Conservation (phyloP, 495 filamentous ascomycete species). For the Astrothelium macrocarpum region DNA sequence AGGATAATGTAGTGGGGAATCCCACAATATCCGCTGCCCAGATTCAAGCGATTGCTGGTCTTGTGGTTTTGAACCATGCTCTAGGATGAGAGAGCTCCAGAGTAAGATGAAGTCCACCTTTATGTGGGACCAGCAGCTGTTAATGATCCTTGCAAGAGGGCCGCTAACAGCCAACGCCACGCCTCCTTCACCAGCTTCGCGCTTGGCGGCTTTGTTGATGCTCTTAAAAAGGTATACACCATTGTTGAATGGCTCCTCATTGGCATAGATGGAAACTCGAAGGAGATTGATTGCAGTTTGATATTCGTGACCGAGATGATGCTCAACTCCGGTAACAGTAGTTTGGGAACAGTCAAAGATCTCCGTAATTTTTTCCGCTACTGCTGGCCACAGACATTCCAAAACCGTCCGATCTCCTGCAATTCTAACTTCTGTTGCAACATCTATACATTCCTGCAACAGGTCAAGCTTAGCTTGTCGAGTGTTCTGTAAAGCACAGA, state of each 20-base stretch:
- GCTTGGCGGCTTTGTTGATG: slow-evolving; percentile 47
- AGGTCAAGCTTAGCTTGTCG: slow-evolving; percentile 12
- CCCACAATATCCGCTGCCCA: slow-evolving; percentile 51
- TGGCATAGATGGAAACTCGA: not conserved
- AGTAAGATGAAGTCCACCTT: slow-evolving; percentile 16
- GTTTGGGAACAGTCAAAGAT: not conserved
- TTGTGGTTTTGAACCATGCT: slow-evolving; percentile 20
- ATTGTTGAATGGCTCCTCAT: not conserved
- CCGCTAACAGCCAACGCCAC: slow-evolving; percentile 56
- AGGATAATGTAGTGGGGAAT: slow-evolving; percentile 31
- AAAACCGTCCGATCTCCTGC: not conserved
- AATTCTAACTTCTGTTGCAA: not conserved
- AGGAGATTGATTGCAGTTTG: not conserved
- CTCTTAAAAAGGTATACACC: slow-evolving; percentile 40
- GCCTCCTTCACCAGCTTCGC: slow-evolving; percentile 56
- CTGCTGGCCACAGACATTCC: not conserved
- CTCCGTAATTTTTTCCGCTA: not conserved
- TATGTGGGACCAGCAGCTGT: slow-evolving; percentile 10
- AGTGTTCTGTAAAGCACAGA: not conserved
- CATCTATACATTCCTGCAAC: slow-evolving; percentile 6
- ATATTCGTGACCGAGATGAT: not conserved
- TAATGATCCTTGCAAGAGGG: slow-evolving; percentile 52
- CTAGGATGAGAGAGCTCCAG: slow-evolving; percentile 24
- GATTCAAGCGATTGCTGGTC: slow-evolving; percentile 47
- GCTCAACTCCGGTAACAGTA: not conserved